Conservation (phyloP, 2,329 filamentous ascomycete species). For the Orbilia oligospora region DNA sequence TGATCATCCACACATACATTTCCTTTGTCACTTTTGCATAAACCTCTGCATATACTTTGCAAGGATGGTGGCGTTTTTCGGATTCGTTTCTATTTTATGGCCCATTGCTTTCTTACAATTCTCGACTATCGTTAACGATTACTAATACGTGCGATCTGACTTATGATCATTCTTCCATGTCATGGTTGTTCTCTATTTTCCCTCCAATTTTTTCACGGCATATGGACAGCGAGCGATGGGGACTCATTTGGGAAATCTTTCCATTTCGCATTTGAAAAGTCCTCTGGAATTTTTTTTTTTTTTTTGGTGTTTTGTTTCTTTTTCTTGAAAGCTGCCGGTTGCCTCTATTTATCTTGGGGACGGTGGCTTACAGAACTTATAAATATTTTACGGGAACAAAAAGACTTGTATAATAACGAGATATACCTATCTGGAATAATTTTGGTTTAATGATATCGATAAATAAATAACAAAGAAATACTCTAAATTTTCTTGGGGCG, state of each 20-base stretch:
- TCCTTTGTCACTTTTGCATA: slow-evolving; percentile 36
- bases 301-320: not conserved
- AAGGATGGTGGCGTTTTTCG: slow-evolving; percentile 4
- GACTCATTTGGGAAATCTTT: slow-evolving; percentile 5
- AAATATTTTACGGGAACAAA: slow-evolving; percentile 1
- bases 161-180: slow-evolving; percentile 6
- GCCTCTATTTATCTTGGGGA: not conserved
- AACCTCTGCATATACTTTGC: slow-evolving; percentile 18
- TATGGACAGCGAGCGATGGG: slow-evolving; percentile 16
- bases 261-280: not conserved
- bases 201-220: not conserved
- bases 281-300: not conserved
- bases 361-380: not conserved
- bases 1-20: slow-evolving; percentile 50
- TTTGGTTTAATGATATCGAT: slow-evolving; percentile 19
- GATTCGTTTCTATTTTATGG: not conserved
- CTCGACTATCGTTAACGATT: slow-evolving; percentile 24
- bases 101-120: not conserved
- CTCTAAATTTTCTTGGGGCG: not conserved
- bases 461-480: not conserved
- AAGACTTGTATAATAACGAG: slow-evolving; percentile 22
- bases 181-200: not conserved
- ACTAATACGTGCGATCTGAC: slow-evolving; percentile 10
- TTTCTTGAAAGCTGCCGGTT: not conserved
- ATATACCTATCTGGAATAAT: slow-evolving; percentile 27